phyloP scores from a whole-genome alignment of 306 rosid genomes.

The Astragalus membranaceus region DNA sequence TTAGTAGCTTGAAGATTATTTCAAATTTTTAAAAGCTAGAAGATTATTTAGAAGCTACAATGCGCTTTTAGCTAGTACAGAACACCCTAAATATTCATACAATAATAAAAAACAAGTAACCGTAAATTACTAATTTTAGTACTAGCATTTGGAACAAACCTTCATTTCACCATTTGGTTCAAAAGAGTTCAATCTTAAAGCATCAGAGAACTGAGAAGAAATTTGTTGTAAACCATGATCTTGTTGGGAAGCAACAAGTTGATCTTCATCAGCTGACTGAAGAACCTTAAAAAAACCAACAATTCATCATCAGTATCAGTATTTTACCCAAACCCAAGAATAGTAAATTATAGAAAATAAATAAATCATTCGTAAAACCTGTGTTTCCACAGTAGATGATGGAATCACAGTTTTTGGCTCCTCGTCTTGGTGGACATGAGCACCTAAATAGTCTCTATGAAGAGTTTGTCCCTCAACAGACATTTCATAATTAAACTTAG shows the following conservation, averaged over 20 bases:
- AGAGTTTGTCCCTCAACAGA: conserved; percentile 67
- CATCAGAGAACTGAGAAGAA: conserved; percentile 73
- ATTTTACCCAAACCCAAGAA: not conserved
- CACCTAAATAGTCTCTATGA: conserved; percentile 54
- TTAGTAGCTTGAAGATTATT: not conserved
- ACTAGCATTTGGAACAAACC: conserved; percentile 26
- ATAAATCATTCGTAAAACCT: conserved; percentile 37
- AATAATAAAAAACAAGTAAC: not conserved
- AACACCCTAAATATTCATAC: not conserved
- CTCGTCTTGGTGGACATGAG: conserved; percentile 44
- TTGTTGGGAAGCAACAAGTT: conserved; percentile 42
- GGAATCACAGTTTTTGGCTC: conserved; percentile 48
- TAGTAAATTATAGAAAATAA: not conserved
- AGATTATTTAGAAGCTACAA: not conserved
- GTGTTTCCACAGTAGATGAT: conserved; percentile 54
- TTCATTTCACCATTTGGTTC: conserved; percentile 48
- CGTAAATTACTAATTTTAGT: not conserved
- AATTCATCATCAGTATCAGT: not conserved
- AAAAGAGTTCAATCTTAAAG: conserved; percentile 54
- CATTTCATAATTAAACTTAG: conserved; percentile 54
- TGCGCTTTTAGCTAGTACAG: not conserved
- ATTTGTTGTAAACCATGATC: conserved; percentile 66
- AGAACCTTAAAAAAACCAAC: conserved; percentile 30
- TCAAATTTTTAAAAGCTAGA: not conserved
- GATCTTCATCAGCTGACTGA: conserved; percentile 54